Percentiles rank a stretch among this genome's conserved stretches.
phyloP scores from a whole-genome alignment of 495 filamentous ascomycete species.

The Podospora fimiseda region DNA sequence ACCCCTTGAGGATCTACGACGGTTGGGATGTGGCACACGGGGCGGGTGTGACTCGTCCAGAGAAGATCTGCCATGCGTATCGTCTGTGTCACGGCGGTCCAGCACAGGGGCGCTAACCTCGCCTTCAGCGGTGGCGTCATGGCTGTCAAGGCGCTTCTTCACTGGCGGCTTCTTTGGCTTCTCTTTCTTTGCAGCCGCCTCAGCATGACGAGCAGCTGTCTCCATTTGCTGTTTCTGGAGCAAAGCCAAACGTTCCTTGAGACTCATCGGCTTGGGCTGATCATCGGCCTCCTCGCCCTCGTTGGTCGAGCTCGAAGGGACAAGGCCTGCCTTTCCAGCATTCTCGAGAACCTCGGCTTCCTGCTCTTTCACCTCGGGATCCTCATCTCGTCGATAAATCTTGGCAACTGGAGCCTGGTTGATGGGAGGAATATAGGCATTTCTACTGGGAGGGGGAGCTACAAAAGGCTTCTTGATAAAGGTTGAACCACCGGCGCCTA shows the following conservation, averaged over 20 bases:
- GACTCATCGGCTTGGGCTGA: conserved; percentile 78
- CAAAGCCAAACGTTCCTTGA: conserved; percentile 91
- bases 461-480: conserved; percentile 99
- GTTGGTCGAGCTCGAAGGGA: conserved; percentile 31
- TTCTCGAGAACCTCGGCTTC: conserved; percentile 51
- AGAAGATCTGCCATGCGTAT: conserved; percentile 50
- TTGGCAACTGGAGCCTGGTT: conserved; percentile 58
- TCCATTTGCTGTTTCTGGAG: conserved; percentile 92
- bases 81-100: conserved; percentile 46
- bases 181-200: conserved; percentile 75
- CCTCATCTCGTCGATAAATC: conserved; percentile 81
- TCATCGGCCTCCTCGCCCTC: conserved; percentile 52
- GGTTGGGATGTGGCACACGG: conserved; percentile 35
- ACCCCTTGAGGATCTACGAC: conserved; percentile 50
- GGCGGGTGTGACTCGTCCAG: conserved; percentile 49
- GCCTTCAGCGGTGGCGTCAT: conserved; percentile 35
- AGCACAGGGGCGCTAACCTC: conserved; percentile 29
- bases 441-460: conserved; percentile 85
- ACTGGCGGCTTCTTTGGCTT: conserved; percentile 76
- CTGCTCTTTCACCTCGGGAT: conserved; percentile 69
- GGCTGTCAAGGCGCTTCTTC: conserved; percentile 69
- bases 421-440: conserved; percentile 79
- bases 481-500: conserved; percentile 50
- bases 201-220: conserved; percentile 72
- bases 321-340: conserved; percentile 54